phyloP scores from a whole-genome alignment of 495 filamentous ascomycete genomes.

The Daldinia vernicosa region DNA sequence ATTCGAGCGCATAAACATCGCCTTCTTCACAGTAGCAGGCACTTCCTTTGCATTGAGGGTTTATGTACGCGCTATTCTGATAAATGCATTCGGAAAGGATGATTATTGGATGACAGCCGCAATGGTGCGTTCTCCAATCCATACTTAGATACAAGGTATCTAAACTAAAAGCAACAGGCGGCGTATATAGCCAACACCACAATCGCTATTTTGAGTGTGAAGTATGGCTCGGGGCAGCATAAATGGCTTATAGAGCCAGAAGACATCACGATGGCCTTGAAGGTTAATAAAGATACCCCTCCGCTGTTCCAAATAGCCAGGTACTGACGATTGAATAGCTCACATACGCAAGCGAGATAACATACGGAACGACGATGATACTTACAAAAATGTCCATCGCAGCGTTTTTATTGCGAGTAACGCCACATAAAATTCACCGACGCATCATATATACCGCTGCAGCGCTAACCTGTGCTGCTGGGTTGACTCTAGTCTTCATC shows the following conservation, averaged over 20 bases:
- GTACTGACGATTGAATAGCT: neutral
- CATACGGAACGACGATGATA: constrained; percentile 1
- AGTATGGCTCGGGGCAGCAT: neutral
- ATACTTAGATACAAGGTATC: neutral
- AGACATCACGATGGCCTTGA: neutral
- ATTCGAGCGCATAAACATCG: neutral
- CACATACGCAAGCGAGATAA: neutral
- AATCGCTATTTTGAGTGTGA: neutral
- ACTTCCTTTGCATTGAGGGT: neutral
- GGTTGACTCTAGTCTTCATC: neutral
- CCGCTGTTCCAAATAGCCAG: neutral
- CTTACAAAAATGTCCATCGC: neutral
- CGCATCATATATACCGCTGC: neutral
- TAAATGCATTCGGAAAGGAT: neutral
- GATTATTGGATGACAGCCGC: constrained; percentile 2
- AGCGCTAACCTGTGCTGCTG: neutral
- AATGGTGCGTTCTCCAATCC: neutral
- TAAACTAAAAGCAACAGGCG: neutral
- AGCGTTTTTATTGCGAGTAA: neutral
- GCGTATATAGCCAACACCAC: neutral
- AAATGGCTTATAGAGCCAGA: neutral
- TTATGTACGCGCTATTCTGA: neutral
- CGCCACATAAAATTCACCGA: neutral
- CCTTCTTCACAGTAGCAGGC: neutral
- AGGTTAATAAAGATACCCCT: neutral